Conservation (phyloP, 2,329 filamentous ascomycete species). For the Xylariaceae sp. region DNA sequence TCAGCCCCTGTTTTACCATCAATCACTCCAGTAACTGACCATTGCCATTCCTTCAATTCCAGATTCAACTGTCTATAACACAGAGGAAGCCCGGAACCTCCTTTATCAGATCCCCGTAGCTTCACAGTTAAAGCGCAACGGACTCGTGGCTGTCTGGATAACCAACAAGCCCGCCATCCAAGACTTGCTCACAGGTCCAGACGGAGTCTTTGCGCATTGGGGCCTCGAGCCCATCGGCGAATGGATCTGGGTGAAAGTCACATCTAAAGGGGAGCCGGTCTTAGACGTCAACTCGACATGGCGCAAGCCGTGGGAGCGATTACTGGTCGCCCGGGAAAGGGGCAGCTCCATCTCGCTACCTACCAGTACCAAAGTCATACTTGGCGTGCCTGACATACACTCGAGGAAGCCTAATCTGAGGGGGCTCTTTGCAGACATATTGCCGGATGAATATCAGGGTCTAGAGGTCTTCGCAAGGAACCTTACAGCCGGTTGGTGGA, state of each 20-base stretch:
- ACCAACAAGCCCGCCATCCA: slow-evolving; percentile 64
- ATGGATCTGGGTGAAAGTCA: slow-evolving; percentile 77
- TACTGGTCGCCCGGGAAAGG: slow-evolving; percentile 54
- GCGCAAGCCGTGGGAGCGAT: slow-evolving; percentile 72
- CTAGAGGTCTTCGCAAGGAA: slow-evolving; percentile 76
- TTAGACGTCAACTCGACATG: slow-evolving; percentile 54
- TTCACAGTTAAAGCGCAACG: slow-evolving; percentile 46
- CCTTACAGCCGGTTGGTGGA: slow-evolving; percentile 70
- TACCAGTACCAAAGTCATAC: slow-evolving; percentile 50
- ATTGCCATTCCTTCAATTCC: not conserved
- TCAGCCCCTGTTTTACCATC: too few relatives aligned
- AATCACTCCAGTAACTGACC: not conserved
- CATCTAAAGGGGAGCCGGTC: slow-evolving; percentile 58
- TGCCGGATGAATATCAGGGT: slow-evolving; percentile 48
- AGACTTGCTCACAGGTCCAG: slow-evolving; percentile 49
- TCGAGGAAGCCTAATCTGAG: slow-evolving; percentile 73
- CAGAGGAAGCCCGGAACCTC: slow-evolving; percentile 44
- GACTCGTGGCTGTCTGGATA: slow-evolving; percentile 67
- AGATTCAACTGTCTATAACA: slow-evolving; percentile 38
- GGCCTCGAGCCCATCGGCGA: slow-evolving; percentile 60
- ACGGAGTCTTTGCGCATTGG: slow-evolving; percentile 63
- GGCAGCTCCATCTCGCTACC: slow-evolving; percentile 30
- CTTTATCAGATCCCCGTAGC: slow-evolving; percentile 54
- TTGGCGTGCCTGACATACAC: slow-evolving; percentile 70
- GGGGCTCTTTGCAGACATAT: slow-evolving; percentile 50